Evolutionary conservation across 768 basidiomycete genomes (phyloP), one percentile per base, ranked within the genome.

Genomic region (Tylopilus sp.): DNA sequence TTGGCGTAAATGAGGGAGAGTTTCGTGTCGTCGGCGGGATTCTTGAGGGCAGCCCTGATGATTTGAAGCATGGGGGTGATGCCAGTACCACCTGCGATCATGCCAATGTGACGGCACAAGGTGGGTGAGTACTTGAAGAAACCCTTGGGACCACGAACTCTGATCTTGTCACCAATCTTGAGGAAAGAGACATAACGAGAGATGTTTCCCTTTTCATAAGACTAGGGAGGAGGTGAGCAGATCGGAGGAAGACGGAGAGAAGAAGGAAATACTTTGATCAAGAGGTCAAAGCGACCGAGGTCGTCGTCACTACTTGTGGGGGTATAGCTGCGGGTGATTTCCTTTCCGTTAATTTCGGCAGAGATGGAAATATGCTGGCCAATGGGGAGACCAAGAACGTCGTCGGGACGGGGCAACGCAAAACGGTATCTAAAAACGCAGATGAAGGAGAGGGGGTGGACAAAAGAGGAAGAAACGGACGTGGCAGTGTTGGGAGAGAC

Each of bases 31-130:
- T 99, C 97, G 40, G 73, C 67, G n/a, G 91, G 84, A 70, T 94
- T 92, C 71, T 88, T 86, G 67, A 98, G 80, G 12, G 86, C 82
- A n/a, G 95, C 90, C 55, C 89, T 87, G 71, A 98, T 88, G 76
- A 99, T 91, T 68, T 99, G 95, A 62, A 97, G 85, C 95, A 98
- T 98, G 64, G 97, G 97, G 0, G 97, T 95, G 69, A 99, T 95
- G 50, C 97, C 97, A 3, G 97, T 98, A 33, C 97, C 97, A 43
- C 97, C 97, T 15, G 95, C 94, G 62, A 99, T 97, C 95, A 99
- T 95, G 65, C 91, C 88, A 51, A 99, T 73, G 62, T 88, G 84
- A 58, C 76, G 75, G n/a, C 86, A 79, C 40, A 94, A 75, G 45
- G 77, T 75, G 3, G 88, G 81, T 40, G 73, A 61, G 73, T 98